Conservation (phyloP, 805 yeast genomes). For the Barnettozyma pratensis region DNA sequence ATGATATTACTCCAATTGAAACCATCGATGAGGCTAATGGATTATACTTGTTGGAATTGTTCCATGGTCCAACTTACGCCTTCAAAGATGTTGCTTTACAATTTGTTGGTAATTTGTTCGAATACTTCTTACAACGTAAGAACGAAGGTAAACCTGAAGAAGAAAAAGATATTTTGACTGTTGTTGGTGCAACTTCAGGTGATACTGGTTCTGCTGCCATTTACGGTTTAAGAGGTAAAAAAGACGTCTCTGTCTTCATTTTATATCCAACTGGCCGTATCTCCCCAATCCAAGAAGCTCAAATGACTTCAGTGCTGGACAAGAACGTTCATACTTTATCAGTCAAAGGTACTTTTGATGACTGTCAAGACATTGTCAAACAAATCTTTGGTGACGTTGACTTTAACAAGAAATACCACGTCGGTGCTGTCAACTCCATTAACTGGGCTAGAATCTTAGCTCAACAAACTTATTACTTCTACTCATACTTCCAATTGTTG, state of each 20-base stretch:
- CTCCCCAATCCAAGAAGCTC: conserved; percentile 96
- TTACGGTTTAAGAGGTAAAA: conserved; percentile 93
- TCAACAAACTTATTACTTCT: conserved; percentile 94
- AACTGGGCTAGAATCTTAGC: conserved; percentile 99
- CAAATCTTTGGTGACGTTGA: conserved; percentile 84
- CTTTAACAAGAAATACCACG: conserved; percentile 84
- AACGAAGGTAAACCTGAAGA: conserved; percentile 51
- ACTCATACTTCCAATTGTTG: conserved; percentile 74
- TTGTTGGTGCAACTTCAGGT: conserved; percentile 98
- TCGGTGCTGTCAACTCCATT: conserved; percentile 97
- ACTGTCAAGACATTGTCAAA: conserved; percentile 96
- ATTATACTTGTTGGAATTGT: conserved; percentile 79
- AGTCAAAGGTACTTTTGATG: conserved; percentile 95
- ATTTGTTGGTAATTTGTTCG: conserved; percentile 95
- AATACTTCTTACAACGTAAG: conserved; percentile 77
- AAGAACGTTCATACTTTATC: conserved; percentile 91
- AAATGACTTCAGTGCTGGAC: conserved; percentile 96
- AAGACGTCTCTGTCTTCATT: conserved; percentile 96
- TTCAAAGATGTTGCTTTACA: conserved; percentile 98
- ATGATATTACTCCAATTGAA: conserved; percentile 80
- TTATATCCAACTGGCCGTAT: conserved; percentile 96
- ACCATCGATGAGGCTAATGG: conserved; percentile 53
- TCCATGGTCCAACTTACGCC: conserved; percentile 99
- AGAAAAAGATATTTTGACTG: conserved; percentile 78
- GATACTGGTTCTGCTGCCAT: conserved; percentile 99